Conservation (phyloP, 1,284 basidiomycete species). For the Ceratobasidium papillatum region DNA sequence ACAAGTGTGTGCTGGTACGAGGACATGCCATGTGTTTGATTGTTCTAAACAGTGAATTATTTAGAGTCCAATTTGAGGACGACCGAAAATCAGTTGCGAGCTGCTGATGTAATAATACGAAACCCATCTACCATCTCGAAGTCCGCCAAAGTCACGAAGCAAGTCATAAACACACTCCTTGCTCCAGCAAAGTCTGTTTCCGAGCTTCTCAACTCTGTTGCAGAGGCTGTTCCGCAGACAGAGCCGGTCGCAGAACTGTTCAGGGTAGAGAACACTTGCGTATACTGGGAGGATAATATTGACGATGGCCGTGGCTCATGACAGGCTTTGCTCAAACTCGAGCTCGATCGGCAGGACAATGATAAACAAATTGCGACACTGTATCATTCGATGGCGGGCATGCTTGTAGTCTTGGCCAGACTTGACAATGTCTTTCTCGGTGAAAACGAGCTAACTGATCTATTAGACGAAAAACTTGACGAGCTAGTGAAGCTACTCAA, state of each 20-base stretch:
- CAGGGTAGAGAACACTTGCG: not conserved
- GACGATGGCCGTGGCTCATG: not conserved
- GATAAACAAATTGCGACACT: constrained; percentile 27
- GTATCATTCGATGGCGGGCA: constrained; percentile 31
- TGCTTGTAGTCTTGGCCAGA: constrained; percentile 29
- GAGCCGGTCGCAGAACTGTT: constrained; percentile 29
- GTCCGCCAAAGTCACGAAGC: constrained; percentile 26
- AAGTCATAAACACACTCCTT: constrained; percentile 21
- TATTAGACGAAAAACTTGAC: constrained; percentile 22
- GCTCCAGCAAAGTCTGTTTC: constrained; percentile 20
- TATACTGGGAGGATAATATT: not conserved
- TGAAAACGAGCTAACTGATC: constrained; percentile 4
- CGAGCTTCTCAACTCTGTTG: not conserved
- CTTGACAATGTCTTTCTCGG: constrained; percentile 10
- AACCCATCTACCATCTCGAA: constrained; percentile 15
- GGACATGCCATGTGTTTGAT: not conserved
- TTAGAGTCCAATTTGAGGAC: not conserved
- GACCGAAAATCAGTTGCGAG: constrained; percentile 15
- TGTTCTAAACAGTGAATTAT: not conserved
- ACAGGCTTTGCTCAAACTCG: constrained; percentile 21
- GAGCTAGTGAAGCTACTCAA: constrained; percentile 29
- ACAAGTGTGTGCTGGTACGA: not conserved
- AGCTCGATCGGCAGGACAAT: constrained; percentile 34
- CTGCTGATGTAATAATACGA: constrained; percentile 1
- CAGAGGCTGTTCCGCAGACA: constrained; percentile 23